Evolutionary conservation across 805 yeast species (phyloP).

Genomic region (Saccharomycopsis schoenii): DNA sequence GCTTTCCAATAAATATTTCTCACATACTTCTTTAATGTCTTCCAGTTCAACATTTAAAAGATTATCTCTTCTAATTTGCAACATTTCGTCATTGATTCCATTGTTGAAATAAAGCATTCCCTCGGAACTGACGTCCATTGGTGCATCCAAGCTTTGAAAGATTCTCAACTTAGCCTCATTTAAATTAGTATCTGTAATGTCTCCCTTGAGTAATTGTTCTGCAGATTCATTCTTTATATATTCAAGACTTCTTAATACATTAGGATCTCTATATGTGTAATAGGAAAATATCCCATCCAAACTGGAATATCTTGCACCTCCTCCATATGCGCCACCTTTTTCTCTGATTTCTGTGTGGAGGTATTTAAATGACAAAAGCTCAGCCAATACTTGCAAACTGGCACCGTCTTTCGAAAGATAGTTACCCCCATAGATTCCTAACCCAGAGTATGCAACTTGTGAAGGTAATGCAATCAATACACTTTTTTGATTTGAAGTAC

Average conservation of each 20-base stretch:
- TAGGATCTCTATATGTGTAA: conserved; percentile 93
- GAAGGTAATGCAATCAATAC: conserved; percentile 61
- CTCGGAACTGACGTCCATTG: conserved; percentile 69
- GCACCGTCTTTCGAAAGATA: conserved; percentile 74
- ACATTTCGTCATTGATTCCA: conserved; percentile 67
- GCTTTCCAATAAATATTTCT: conserved; percentile 42
- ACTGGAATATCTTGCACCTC: conserved; percentile 80
- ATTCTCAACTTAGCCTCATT: conserved; percentile 86
- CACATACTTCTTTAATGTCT: conserved; percentile 59
- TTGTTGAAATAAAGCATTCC: conserved; percentile 58
- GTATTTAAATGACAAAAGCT: conserved; percentile 69
- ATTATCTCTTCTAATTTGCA: conserved; percentile 68
- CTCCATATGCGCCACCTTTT: conserved; percentile 97
- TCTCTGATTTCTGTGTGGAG: conserved; percentile 87
- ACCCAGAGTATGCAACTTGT: conserved; percentile 78
- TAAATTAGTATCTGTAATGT: conserved; percentile 55
- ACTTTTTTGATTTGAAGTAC: background rate
- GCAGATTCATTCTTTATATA: conserved; percentile 45
- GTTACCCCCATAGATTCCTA: conserved; percentile 43
- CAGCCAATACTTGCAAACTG: conserved; percentile 71
- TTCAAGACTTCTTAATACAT: conserved; percentile 57
- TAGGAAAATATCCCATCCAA: conserved; percentile 70
- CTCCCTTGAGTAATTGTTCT: conserved; percentile 34
- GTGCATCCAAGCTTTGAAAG: conserved; percentile 89
- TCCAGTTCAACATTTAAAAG: conserved; percentile 54